Evolutionary conservation across 192 early-diverging fungal genomes (phyloP), one percentile per base, ranked within the genome.

Genomic region (Entophlyctis luteolus): DNA sequence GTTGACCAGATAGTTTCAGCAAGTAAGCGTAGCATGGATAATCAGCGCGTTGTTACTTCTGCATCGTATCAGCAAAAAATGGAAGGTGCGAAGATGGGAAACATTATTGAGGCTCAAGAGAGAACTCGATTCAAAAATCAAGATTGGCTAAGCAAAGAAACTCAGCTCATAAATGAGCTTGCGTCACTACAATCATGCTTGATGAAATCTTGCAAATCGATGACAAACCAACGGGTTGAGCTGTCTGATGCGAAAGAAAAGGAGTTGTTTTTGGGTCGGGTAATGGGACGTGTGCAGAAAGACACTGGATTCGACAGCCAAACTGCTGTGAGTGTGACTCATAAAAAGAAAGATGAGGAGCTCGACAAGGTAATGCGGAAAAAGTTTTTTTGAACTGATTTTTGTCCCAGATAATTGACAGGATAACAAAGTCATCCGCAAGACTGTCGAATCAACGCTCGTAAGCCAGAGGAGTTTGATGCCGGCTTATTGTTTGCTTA

Each of bases 1-100:
- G 72, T 77, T 36, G 72, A 77, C 50, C 71, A 74, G 53, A 73
- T 77, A 25, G 60, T 70, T 2, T 52, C 48, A 31, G 50, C 72
- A 5, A 72, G 76, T 31, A 49, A 73, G 39, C 49, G 76, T 2
- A 73, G 76, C 16, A 62, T 77, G 62, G 48, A 35, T 32, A 68
- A 74, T 55, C 76, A 77, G 53, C 67, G 76, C 3, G 72, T 74
- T 16, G 39, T 28, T 14, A 37, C 70, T 1, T 62, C 68, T 2
- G 65, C 34, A 16, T 65, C 65, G 5, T 59, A 63, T 33, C 39
- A 37, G 20, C 45, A 67, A 29, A 48, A 62, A 37, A 67, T 77
- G 55, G 76, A 77, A 32, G n/a, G 59, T 16, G 76, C 68, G 10
- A 57, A 65, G 27, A 36, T 77, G 29, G 45, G 48, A 8, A 58